phyloP scores from a whole-genome alignment of 768 basidiomycete species.

The Obba rivulosa region DNA sequence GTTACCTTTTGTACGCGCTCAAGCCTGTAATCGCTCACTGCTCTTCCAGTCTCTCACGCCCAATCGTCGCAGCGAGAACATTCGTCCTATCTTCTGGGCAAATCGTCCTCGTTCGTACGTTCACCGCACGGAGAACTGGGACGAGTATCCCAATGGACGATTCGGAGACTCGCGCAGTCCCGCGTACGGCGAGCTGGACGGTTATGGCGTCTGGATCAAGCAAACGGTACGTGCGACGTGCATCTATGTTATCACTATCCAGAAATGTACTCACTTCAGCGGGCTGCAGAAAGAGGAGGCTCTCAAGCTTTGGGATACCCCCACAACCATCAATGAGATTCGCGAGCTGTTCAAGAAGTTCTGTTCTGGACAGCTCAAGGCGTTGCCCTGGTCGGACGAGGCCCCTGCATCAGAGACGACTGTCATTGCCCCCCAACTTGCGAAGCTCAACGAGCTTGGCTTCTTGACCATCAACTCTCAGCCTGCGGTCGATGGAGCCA shows the following conservation, averaged over 20 bases:
- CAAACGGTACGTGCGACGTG: constrained; percentile 55
- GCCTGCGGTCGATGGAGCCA: constrained; percentile 87
- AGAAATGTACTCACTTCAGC: constrained; percentile 2
- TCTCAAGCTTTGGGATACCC: constrained; percentile 82
- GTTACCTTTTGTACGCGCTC: constrained; percentile 12
- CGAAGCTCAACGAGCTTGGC: constrained; percentile 83
- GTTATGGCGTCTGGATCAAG: constrained; percentile 91
- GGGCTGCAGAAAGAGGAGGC: constrained; percentile 75
- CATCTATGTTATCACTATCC: neutral
- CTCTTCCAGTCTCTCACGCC: constrained; percentile 78
- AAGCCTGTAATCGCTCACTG: neutral
- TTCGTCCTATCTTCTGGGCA: constrained; percentile 99
- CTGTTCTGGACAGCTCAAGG: constrained; percentile 65
- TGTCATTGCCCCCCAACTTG: constrained; percentile 71
- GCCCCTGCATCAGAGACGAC: constrained; percentile 80
- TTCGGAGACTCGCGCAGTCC: constrained; percentile 97
- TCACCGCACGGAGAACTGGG: constrained; percentile 97
- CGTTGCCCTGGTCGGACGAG: constrained; percentile 94
- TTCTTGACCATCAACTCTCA: constrained; percentile 98
- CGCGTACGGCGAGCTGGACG: constrained; percentile 96
- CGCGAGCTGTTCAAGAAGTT: constrained; percentile 75
- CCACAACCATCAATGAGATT: constrained; percentile 60
- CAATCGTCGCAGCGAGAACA: constrained; percentile 83
- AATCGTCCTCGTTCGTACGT: constrained; percentile 94
- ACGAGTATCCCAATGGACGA: constrained; percentile 98